Evolutionary conservation across 2,329 filamentous ascomycete species (phyloP).

Genomic region (Amylocarpus encephaloides): DNA sequence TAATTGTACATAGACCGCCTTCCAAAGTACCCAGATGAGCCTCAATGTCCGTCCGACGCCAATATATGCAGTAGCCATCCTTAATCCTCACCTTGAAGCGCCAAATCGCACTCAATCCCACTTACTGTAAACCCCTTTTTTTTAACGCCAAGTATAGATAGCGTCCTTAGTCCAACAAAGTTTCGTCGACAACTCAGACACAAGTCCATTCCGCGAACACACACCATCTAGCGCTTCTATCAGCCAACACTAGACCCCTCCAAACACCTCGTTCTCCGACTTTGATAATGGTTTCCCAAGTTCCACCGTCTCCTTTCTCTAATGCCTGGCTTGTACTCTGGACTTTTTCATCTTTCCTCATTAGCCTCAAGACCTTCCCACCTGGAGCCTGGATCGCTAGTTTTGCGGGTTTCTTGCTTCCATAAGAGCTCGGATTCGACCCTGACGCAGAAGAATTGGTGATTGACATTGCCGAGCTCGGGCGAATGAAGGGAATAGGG

Average conservation of each 20-base stretch:
- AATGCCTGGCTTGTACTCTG: constrained; percentile 33
- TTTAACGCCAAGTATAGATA: background rate
- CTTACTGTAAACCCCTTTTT: background rate
- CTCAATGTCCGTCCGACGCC: constrained; percentile 5
- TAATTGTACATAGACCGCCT: constrained; percentile 6
- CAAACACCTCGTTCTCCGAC: constrained; percentile 76
- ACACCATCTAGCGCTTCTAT: constrained; percentile 80
- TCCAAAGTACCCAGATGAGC: constrained; percentile 1
- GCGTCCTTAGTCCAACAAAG: too few species aligned
- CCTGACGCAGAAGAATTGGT: constrained; percentile 50
- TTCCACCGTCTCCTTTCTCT: constrained; percentile 65
- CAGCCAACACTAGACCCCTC: constrained; percentile 75
- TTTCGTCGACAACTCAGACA: constrained; percentile 20
- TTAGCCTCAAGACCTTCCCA: constrained; percentile 86
- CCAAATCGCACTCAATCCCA: background rate
- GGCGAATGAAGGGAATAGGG: constrained; percentile 56
- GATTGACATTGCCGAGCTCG: constrained; percentile 59
- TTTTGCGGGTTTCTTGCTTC: constrained; percentile 81
- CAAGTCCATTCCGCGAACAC: constrained; percentile 79
- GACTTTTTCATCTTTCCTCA: constrained; percentile 66
- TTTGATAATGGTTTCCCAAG: constrained; percentile 89
- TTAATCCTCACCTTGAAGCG: too few species aligned
- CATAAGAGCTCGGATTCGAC: constrained; percentile 50
- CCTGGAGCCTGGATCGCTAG: constrained; percentile 89
- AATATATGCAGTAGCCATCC: background rate